These are phyloP conservation scores for Lachancea waltii DNA, from an alignment of 805 yeast genomes.

Conservation along the genomic window DNA sequence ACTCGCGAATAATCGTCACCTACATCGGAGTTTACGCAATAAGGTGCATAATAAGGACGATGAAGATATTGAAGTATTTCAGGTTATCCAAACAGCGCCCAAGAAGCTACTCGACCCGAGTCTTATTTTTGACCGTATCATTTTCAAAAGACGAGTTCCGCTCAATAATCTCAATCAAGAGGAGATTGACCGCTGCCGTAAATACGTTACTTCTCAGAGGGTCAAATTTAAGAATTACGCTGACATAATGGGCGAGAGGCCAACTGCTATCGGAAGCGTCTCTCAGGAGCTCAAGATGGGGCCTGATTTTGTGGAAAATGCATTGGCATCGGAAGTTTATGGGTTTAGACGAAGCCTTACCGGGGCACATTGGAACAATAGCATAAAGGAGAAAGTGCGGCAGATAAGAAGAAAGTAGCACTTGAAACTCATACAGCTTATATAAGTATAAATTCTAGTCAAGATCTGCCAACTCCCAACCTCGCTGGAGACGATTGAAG, in stretches of 20 bases:
- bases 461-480: slow-evolving; percentile 33
- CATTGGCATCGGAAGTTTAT: slow-evolving; percentile 36
- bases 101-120: slow-evolving; percentile 64
- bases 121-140: slow-evolving; percentile 53
- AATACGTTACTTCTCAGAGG: slow-evolving; percentile 66
- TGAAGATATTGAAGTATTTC: slow-evolving; percentile 66
- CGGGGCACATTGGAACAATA: slow-evolving; percentile 60
- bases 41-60: slow-evolving; percentile 20
- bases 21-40: slow-evolving; percentile 7
- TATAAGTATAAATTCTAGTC: neutral
- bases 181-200: slow-evolving; percentile 71
- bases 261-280: slow-evolving; percentile 1
- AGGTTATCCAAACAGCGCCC: slow-evolving; percentile 79
- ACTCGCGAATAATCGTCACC: slow-evolving; percentile 30
- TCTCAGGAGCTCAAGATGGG: slow-evolving; percentile 14
- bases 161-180: slow-evolving; percentile 74
- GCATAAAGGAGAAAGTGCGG: slow-evolving; percentile 49
- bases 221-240: slow-evolving; percentile 30
- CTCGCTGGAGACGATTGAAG: slow-evolving; percentile 33
- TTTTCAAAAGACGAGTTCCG: slow-evolving; percentile 67
- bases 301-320: slow-evolving; percentile 27
- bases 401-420: slow-evolving; percentile 33
- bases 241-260: slow-evolving; percentile 15
- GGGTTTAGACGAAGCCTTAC: slow-evolving; percentile 38
- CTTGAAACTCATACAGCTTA: neutral